These are phyloP conservation scores for Cryptococcus deneoformans DNA, from an alignment of 1,284 basidiomycete species.

Conservation along the genomic window DNA sequence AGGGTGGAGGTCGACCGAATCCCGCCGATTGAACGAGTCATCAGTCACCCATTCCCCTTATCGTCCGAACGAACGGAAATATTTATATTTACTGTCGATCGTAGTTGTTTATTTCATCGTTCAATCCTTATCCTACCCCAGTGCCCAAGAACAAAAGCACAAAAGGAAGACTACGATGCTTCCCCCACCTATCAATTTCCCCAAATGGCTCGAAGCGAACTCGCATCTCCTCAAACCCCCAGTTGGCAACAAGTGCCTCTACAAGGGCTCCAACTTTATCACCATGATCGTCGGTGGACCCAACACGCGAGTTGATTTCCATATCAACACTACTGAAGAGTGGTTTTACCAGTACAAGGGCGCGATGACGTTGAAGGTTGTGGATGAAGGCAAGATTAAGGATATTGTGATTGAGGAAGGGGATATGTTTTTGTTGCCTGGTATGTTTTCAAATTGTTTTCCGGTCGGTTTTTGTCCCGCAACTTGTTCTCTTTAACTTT, in stretches of 20 bases:
- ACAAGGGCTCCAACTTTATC: constrained; percentile 76
- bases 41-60: no score
- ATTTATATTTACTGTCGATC: no score
- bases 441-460: constrained; percentile 51
- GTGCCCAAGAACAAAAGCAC: neutral
- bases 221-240: constrained; percentile 75
- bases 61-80: no score
- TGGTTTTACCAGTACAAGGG: constrained; percentile 97
- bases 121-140: neutral
- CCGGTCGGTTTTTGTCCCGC: no score
- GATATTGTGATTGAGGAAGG: constrained; percentile 91
- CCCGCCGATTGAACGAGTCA: no score
- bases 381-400: constrained; percentile 80
- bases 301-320: constrained; percentile 87
- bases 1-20: no score
- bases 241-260: constrained; percentile 84
- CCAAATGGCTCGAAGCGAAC: constrained; percentile 79
- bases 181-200: constrained; percentile 69
- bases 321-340: constrained; percentile 93
- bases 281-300: constrained; percentile 93
- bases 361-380: constrained; percentile 79
- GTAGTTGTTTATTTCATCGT: neutral
- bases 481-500: neutral
- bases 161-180: constrained; percentile 20
- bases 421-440: constrained; percentile 92